Base-by-base conservation (phyloP, 176 grass and related monocot genomes). In the Cymbopogon citratus region DNA sequence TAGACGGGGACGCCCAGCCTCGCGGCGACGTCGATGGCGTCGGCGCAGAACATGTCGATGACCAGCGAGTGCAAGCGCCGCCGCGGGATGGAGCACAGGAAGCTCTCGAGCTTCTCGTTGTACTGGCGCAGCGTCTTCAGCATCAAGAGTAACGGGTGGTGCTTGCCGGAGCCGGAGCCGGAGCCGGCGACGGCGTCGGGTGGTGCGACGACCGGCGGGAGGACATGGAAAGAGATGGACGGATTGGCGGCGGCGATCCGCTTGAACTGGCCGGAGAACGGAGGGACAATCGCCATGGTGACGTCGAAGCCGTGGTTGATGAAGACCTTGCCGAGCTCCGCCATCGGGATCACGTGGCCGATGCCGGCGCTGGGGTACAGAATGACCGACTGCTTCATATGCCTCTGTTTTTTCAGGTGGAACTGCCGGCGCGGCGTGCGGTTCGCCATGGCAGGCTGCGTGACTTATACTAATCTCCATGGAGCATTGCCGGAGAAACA, bases 1-100 rank as follows among this genome's bases (percentile, higher is more conserved):
- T 79, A 79, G 3, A n/a, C 76, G 10, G 76, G 61, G 41, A 79
- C 27, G 27, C 41, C 27, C 27, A 79, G 40, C 41, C 64, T 79
- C 3, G 40, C 10, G 41, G 76, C 41, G 27, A 79, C 62, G 62
- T 66, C 62, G 41, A 79, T 49, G 62, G 76, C 62, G 18, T 66
- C 69, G 24, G n/a, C 10, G 84, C 85, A 85, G 80, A 94, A 92
- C 80, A 92, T 84, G 77, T 94, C 90, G 52, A 94, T 18, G 15
- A 95, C 73, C 7, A 95, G 46, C 16, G 84, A 76, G 54, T 80
- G 81, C 14, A 83, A 15, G 14, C 72, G 41, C 54, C 7, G 29
- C 69, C 52, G 1, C 0, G 84, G 69, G 81, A 81, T 59, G 46
- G 73, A 18, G 49, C 63, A 2, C 8, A 85, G 68, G 61, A 83